Evolutionary conservation across 306 rosid species (phyloP).

Genomic region (Dryas alaskensis): DNA sequence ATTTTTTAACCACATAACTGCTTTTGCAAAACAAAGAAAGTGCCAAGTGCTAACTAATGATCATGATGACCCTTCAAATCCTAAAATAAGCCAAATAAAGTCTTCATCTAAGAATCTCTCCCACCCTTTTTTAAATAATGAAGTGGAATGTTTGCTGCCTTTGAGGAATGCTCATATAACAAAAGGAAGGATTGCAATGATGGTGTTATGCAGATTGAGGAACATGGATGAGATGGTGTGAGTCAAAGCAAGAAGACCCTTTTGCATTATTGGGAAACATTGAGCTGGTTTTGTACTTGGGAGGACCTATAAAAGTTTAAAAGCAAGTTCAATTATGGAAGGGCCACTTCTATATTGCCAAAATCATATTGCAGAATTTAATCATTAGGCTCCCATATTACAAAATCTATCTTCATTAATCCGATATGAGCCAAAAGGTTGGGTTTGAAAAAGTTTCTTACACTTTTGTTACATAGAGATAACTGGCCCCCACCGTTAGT

Average conservation of each 20-base stretch:
- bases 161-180: slow-evolving; percentile 40
- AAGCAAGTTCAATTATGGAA: slow-evolving; percentile 45
- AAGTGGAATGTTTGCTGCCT: slow-evolving; percentile 40
- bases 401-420: slow-evolving; percentile 36
- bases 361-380: slow-evolving; percentile 48
- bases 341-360: slow-evolving; percentile 43
- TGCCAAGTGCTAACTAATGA: slow-evolving; percentile 29
- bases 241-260: slow-evolving; percentile 42
- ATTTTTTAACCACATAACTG: slow-evolving; percentile 20
- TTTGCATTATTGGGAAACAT: slow-evolving; percentile 69
- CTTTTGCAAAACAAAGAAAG: slow-evolving; percentile 29
- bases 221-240: slow-evolving; percentile 30
- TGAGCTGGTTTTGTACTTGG: slow-evolving; percentile 70
- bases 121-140: slow-evolving; percentile 32
- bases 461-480: slow-evolving; percentile 49
- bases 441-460: slow-evolving; percentile 37
- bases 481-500: slow-evolving; percentile 37
- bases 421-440: slow-evolving; percentile 52
- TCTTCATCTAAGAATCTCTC: slow-evolving; percentile 38
- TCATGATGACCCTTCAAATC: slow-evolving; percentile 20
- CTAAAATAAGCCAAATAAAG: slow-evolving; percentile 29
- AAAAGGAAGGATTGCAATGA: slow-evolving; percentile 48
- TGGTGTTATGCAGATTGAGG: slow-evolving; percentile 45
- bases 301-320: slow-evolving; percentile 27
- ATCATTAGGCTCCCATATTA: slow-evolving; percentile 54